phyloP scores from a whole-genome alignment of 345 rosid species.

The Gossypium thurberi region DNA sequence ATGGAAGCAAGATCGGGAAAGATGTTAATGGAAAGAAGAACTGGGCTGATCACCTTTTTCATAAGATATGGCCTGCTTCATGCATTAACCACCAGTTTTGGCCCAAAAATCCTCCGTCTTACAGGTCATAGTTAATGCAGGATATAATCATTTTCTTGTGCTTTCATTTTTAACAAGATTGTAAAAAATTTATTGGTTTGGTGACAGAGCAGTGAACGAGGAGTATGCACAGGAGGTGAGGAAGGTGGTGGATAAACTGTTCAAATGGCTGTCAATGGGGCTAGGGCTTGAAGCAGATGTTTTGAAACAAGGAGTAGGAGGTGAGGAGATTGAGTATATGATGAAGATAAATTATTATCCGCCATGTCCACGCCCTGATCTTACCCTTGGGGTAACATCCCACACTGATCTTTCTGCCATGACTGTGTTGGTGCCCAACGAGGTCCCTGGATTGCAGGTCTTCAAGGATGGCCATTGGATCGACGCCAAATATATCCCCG shows the following conservation, averaged over 20 bases:
- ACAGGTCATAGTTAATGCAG: constrained; percentile 37
- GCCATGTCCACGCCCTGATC: constrained; percentile 86
- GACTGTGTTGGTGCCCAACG: constrained; percentile 76
- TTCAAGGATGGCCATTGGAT: constrained; percentile 63
- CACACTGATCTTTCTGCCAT: constrained; percentile 68
- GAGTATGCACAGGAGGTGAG: constrained; percentile 48
- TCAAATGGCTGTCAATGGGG: constrained; percentile 46
- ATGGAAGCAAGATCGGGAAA: constrained; percentile 50
- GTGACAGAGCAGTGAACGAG: constrained; percentile 61
- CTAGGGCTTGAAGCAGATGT: constrained; percentile 44
- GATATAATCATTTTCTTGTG: neutral
- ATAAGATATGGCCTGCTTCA: constrained; percentile 69
- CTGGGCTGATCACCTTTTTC: constrained; percentile 87
- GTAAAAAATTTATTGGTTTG: neutral
- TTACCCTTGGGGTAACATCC: constrained; percentile 66
- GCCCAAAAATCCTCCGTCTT: constrained; percentile 72
- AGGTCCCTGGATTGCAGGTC: constrained; percentile 80
- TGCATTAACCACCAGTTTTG: constrained; percentile 52
- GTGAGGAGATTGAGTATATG: constrained; percentile 52
- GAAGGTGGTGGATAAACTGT: constrained; percentile 43
- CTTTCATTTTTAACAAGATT: no score
- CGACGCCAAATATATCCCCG: constrained; percentile 59
- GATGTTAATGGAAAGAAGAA: constrained; percentile 48
- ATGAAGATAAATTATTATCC: constrained; percentile 83
- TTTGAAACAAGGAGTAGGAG: constrained; percentile 51